These are phyloP conservation scores for Pichia phayaonensis DNA, from an alignment of 805 yeast species.

Conservation along the genomic window DNA sequence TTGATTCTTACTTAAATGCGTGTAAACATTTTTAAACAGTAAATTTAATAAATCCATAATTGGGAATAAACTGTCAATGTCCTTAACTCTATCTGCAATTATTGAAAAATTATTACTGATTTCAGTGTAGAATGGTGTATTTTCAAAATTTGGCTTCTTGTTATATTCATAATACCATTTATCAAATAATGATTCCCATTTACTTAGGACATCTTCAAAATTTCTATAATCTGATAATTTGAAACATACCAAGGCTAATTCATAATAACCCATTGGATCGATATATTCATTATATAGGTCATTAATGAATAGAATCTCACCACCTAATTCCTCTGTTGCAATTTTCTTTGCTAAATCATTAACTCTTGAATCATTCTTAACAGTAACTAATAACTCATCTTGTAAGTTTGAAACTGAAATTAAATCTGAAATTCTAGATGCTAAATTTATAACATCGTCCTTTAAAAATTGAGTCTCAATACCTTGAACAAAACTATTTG, in stretches of 20 bases:
- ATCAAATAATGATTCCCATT: slow-evolving; percentile 72
- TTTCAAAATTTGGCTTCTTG: slow-evolving; percentile 13
- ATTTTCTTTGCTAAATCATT: slow-evolving; percentile 40
- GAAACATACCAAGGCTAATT: slow-evolving; percentile 68
- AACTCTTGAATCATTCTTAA: slow-evolving; percentile 46
- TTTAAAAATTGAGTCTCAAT: slow-evolving; percentile 68
- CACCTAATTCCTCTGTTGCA: slow-evolving; percentile 49
- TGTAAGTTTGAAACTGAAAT: slow-evolving; percentile 85
- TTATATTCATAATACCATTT: slow-evolving; percentile 33
- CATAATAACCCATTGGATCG: slow-evolving; percentile 81
- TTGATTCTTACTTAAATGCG: slow-evolving; percentile 12
- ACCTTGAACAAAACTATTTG: slow-evolving; percentile 87
- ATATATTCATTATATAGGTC: slow-evolving; percentile 82
- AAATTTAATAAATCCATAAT: slow-evolving; percentile 61
- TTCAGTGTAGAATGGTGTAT: slow-evolving; percentile 33
- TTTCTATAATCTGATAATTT: slow-evolving; percentile 81
- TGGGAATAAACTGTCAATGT: slow-evolving; percentile 76
- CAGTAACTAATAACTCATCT: slow-evolving; percentile 48
- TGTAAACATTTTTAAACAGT: slow-evolving; percentile 46
- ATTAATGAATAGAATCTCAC: slow-evolving; percentile 59
- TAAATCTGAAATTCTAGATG: slow-evolving; percentile 65
- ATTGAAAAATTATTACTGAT: slow-evolving; percentile 33
- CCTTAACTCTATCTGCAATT: slow-evolving; percentile 53
- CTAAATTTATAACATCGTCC: slow-evolving; percentile 66
- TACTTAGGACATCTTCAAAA: slow-evolving; percentile 68